These are phyloP conservation scores for Tricholoma sp. DNA, from an alignment of 768 basidiomycete genomes.

Conservation along the genomic window DNA sequence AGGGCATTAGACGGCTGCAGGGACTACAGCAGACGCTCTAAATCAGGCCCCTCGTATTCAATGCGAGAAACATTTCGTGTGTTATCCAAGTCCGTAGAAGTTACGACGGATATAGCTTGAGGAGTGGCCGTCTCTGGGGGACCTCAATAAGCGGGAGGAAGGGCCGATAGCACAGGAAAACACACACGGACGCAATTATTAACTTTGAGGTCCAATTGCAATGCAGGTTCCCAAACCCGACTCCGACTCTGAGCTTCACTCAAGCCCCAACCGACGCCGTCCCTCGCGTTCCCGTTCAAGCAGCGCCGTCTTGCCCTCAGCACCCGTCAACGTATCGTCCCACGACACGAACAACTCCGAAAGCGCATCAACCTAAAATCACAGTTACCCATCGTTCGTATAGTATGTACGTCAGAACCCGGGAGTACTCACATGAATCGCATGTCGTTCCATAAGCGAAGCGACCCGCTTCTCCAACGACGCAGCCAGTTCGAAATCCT, in stretches of 20 bases:
- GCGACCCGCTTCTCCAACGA: slow-evolving; percentile 65
- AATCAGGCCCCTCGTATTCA: too few species aligned
- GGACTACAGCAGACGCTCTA: too few species aligned
- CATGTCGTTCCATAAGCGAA: slow-evolving; percentile 60
- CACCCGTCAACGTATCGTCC: slow-evolving; percentile 71
- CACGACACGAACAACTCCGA: slow-evolving; percentile 83
- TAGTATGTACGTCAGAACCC: neutral
- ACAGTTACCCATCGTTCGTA: neutral
- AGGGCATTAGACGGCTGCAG: too few species aligned
- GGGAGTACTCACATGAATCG: slow-evolving; percentile 66
- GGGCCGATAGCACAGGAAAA: too few species aligned
- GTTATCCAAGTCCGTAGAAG: too few species aligned
- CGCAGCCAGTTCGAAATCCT: slow-evolving; percentile 51
- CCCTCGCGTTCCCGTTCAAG: slow-evolving; percentile 62
- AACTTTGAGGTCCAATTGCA: too few species aligned
- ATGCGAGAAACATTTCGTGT: too few species aligned
- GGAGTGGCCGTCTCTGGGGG: too few species aligned
- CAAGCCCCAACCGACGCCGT: slow-evolving; percentile 56
- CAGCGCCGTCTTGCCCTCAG: slow-evolving; percentile 52
- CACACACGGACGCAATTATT: too few species aligned
- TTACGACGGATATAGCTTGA: too few species aligned
- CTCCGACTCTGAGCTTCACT: slow-evolving; percentile 17
- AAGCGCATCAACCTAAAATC: slow-evolving; percentile 62
- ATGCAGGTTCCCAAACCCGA: too few species aligned
- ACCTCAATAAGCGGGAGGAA: too few species aligned